Evolutionary conservation across 805 yeast genomes (phyloP), one percentile per base, ranked within the genome.

Genomic region (Wickerhamiella vanderwaltii): DNA sequence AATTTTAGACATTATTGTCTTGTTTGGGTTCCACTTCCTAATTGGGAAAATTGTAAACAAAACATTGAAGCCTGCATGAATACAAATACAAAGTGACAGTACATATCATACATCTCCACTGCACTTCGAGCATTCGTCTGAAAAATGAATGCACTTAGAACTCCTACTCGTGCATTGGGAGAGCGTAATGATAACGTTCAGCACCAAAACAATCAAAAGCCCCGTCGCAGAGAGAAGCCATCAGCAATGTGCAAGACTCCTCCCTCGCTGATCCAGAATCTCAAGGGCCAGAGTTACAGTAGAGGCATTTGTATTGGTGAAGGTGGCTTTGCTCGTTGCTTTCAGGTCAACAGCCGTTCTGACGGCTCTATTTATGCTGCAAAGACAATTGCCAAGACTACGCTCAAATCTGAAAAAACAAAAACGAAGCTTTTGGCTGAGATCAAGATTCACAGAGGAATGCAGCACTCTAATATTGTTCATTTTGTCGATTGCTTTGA

Each of bases 241-340:
- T 81, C 94, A 2, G 75, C 95, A 0, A 69, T 91, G 40, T 91
- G 98, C 62, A 84, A 85, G 62, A 91, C 98, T 2, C 98, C 98
- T 2, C 98, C 98, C 26, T 80, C 94, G 13, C 71, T 87, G 49
- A 93, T 91, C 50, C 73, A 88, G 51, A 84, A 91, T 32, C 73
- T 87, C 62, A 70, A 72, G 45, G 95, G 95, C 33, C 75, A 83
- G 57, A 93, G 86, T 52, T 91, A 82, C 61, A 84, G 81, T 49
- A 73, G 97, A 57, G 97, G 97, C 1, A 69, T 69, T 46, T 87
- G 86, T 54, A 67, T 91, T 26, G 98, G 98, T 28, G 97, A 88
- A 65, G 99, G 99, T 46, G 99, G 99, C 0, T 91, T 91, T 67
- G 99, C 98, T 13, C 75, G 97, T 57, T 91, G 99, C 59, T 91